Evolutionary conservation across 495 filamentous ascomycete genomes (phyloP).

Genomic region (Aspergillus campestris): DNA sequence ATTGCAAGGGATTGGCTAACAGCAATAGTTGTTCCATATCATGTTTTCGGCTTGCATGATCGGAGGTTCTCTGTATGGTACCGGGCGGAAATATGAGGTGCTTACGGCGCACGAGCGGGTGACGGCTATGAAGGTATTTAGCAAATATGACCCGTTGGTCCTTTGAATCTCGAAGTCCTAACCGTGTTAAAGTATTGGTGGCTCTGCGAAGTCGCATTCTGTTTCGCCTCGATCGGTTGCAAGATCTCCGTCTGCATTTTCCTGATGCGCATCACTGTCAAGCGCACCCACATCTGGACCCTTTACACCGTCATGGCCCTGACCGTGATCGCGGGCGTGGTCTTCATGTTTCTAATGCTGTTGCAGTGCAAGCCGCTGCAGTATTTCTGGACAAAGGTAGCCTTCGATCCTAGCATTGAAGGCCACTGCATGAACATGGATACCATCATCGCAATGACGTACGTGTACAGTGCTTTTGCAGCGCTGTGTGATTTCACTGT

Average conservation of each 20-base stretch:
- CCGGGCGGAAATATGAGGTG: constrained; percentile 20
- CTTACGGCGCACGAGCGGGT: constrained; percentile 20
- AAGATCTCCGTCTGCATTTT: constrained; percentile 40
- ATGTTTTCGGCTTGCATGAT: constrained; percentile 36
- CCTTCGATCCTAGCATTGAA: constrained; percentile 18
- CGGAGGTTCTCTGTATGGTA: constrained; percentile 29
- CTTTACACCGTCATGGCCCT: constrained; percentile 32
- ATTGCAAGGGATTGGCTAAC: not conserved
- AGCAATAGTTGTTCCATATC: constrained; percentile 20
- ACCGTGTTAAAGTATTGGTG: constrained; percentile 25
- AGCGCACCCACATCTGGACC: constrained; percentile 23
- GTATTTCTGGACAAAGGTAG: constrained; percentile 31
- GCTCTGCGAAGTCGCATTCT: constrained; percentile 36
- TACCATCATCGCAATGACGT: constrained; percentile 32
- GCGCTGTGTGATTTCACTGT: constrained; percentile 36
- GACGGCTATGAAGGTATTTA: constrained; percentile 29
- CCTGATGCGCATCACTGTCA: constrained; percentile 37
- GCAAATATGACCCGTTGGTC: no score
- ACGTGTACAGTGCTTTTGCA: constrained; percentile 34
- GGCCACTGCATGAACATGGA: constrained; percentile 31
- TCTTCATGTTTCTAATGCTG: constrained; percentile 35
- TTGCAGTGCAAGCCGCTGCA: constrained; percentile 34
- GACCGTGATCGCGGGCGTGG: constrained; percentile 24
- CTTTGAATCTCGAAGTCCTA: no score
- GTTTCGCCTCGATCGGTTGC: constrained; percentile 32